Base-by-base conservation (phyloP, 805 yeast species). In the Candida peoriensis region DNA sequence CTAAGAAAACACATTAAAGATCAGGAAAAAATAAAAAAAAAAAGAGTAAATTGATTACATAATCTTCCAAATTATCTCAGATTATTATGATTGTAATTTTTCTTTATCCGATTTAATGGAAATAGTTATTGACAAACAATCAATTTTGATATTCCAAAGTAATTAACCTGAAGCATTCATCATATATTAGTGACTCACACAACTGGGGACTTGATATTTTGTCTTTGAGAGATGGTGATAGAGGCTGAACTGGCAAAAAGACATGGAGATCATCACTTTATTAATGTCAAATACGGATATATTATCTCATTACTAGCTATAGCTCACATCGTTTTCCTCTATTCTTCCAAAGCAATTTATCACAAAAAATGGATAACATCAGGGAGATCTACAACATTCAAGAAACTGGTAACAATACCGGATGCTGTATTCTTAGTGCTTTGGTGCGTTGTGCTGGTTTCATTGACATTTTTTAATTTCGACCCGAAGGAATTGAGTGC, bases 271-370 rank as follows among this genome's bases (percentile, higher is more conserved):
- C 68, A 67, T 24, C 88, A 81, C 49, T 65, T 45, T 36, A 71
- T 70, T 27, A 81, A 81, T 49, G 47, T 78, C 30, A 69, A 70
- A 32, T 81, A 74, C 48, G 93, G 90, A 0, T 74, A 76, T 46
- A 46, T 68, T 10, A 54, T 76, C 0, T 52, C 80, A 6, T 47
- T 60, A 1, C 36, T 74, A 4, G 60, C 78, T 1, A 30, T 67
- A 0, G 29, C 62, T 0, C 74, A 75, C 40, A 38, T 74, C 1
- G 18, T 54, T 0, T 48, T 56, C 17, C 47, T 74, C 10, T 53
- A 53, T n/a, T 30, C 57, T 1, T 42, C 66, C 11, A 52, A 68
- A 25, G 48, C 48, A 23, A 39, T 55, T 9, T 61, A 66, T 39
- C 43, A 57, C 18, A 46, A 43, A 23, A 49, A 54, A 20, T 68